Conservation (phyloP, 2,329 filamentous ascomycete genomes). For the Clonostachys byssicola region DNA sequence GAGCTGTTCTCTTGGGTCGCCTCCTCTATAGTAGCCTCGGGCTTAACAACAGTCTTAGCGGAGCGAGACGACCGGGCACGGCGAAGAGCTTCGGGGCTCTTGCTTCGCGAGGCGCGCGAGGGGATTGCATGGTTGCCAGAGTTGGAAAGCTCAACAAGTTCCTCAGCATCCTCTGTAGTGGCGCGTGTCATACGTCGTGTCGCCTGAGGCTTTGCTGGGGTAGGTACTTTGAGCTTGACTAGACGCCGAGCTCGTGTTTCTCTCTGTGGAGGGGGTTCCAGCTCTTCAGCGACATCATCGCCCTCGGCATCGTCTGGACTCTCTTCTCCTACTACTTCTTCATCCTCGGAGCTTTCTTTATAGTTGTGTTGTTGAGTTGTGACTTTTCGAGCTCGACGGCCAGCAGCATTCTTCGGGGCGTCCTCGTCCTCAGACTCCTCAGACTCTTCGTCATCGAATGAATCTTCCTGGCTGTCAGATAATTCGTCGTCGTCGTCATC, state of each 20-base stretch:
- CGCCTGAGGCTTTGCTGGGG: conserved; percentile 12
- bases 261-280: conserved; percentile 19
- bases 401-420: conserved; percentile 38
- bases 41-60: conserved; percentile 44
- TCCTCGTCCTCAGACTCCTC: conserved; percentile 38
- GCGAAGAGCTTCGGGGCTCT: conserved; percentile 47
- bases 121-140: conserved; percentile 54
- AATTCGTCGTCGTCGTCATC: conserved; percentile 55
- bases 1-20: conserved; percentile 48
- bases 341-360: conserved; percentile 38
- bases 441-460: conserved; percentile 39
- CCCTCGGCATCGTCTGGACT: conserved; percentile 14
- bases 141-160: conserved; percentile 53
- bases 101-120: conserved; percentile 46
- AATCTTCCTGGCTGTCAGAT: conserved; percentile 48
- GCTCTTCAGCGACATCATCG: conserved; percentile 16
- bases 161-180: conserved; percentile 49
- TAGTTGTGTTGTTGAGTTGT: conserved; percentile 41
- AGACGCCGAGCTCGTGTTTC: conserved; percentile 16
- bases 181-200: conserved; percentile 47
- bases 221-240: conserved; percentile 39
- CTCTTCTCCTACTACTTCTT: conserved; percentile 21
- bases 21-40: conserved; percentile 41
- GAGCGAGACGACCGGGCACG: conserved; percentile 43
- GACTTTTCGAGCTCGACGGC: conserved; percentile 42